phyloP scores from a whole-genome alignment of 108 stramenopile species.

The Epithemia pelagica region DNA sequence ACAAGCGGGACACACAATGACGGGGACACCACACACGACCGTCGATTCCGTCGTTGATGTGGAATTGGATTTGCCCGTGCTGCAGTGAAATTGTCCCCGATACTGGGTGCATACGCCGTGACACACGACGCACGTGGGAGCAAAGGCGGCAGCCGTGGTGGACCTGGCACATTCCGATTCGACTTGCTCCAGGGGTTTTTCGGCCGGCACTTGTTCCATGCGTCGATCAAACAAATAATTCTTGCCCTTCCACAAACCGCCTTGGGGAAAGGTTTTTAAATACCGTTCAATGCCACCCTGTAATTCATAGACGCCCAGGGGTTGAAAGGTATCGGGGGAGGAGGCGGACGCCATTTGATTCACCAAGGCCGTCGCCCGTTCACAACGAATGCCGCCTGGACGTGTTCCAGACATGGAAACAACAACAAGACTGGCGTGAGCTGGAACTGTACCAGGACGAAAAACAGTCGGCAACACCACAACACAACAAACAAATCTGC shows the following conservation, averaged over 20 bases:
- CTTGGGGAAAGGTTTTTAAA: constrained; percentile 61
- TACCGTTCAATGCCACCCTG: constrained; percentile 84
- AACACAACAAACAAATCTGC: not conserved
- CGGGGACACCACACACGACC: constrained; percentile 63
- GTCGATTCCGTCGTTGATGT: not conserved
- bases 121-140: constrained; percentile 48
- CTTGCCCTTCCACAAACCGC: constrained; percentile 75
- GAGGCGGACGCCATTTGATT: constrained; percentile 48
- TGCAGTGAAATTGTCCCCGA: constrained; percentile 46
- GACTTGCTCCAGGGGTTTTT: constrained; percentile 23
- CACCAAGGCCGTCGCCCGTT: constrained; percentile 67
- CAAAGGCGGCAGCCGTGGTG: too few species aligned
- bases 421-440: not conserved
- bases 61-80: not conserved
- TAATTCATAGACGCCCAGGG: constrained; percentile 65
- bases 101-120: constrained; percentile 40
- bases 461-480: constrained; percentile 3
- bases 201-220: constrained; percentile 61
- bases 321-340: constrained; percentile 1
- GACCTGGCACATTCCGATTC: constrained; percentile 37
- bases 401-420: constrained; percentile 7
- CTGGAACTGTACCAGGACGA: not conserved
- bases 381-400: constrained; percentile 55
- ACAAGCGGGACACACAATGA: constrained; percentile 54
- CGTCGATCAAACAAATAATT: constrained; percentile 79